Percentiles rank a stretch among this genome's conserved stretches.
Evolutionary conservation across 176 grass and related monocot species (phyloP).

Genomic region (Coix lacrymajobi): DNA sequence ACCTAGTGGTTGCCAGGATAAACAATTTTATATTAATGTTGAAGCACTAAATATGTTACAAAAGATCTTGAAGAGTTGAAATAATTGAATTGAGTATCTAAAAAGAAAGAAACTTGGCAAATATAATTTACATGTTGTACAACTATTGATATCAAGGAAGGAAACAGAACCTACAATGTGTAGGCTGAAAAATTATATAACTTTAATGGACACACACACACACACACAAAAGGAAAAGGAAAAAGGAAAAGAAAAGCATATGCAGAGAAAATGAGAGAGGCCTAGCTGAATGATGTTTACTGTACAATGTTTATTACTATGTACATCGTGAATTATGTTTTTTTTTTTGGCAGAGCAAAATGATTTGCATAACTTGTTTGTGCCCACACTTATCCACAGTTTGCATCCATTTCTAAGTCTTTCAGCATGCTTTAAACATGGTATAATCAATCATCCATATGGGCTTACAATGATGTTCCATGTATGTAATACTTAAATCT

Average conservation of each 20-base stretch:
- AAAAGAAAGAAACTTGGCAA: background rate
- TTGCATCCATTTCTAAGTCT: background rate
- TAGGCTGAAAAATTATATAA: background rate
- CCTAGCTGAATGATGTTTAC: background rate
- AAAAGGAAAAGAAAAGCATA: background rate
- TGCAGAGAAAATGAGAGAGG: background rate
- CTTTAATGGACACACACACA: background rate
- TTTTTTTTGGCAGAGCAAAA: background rate
- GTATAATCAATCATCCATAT: background rate
- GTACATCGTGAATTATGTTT: background rate
- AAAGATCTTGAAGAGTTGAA: background rate
- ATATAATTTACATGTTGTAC: background rate
- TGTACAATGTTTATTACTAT: background rate
- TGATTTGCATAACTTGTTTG: background rate
- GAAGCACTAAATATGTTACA: background rate
- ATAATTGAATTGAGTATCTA: background rate
- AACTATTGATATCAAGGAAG: background rate
- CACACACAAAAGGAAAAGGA: background rate
- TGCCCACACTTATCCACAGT: background rate
- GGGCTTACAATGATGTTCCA: background rate
- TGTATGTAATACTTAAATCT: background rate
- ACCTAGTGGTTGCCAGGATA: constrained; percentile 14
- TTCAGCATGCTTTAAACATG: background rate
- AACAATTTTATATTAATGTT: background rate
- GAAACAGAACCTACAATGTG: background rate